These are phyloP conservation scores for Clarireedia hainanense DNA, from an alignment of 2,329 filamentous ascomycete species.

Conservation along the genomic window DNA sequence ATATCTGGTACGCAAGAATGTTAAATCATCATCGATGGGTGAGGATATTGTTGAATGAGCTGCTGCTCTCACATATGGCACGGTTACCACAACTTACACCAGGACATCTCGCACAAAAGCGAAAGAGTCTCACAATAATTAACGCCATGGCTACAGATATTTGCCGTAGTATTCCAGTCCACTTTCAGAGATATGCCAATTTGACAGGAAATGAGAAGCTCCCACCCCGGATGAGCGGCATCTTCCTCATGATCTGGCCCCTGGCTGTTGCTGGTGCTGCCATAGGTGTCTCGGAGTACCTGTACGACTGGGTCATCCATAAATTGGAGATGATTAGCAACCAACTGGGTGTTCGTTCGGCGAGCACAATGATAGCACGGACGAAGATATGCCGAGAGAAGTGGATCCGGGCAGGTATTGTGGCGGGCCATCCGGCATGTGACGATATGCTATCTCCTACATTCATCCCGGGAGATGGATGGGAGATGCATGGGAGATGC, in stretches of 20 bases:
- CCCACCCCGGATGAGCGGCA: slow-evolving; percentile 12
- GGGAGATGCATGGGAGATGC: slow-evolving; percentile 1
- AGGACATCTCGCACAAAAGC: slow-evolving; percentile 11
- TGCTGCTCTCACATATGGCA: slow-evolving; percentile 14
- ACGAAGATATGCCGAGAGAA: slow-evolving; percentile 10
- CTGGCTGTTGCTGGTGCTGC: slow-evolving; percentile 18
- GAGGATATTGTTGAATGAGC: slow-evolving; percentile 21
- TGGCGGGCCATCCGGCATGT: neutral
- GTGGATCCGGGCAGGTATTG: slow-evolving; percentile 6
- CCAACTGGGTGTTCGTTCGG: slow-evolving; percentile 17
- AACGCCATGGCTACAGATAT: slow-evolving; percentile 18
- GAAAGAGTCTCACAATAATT: slow-evolving; percentile 13
- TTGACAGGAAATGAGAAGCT: neutral
- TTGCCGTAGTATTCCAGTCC: slow-evolving; percentile 16
- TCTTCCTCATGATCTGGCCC: slow-evolving; percentile 19
- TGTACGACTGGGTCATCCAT: slow-evolving; percentile 16
- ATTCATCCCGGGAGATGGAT: neutral
- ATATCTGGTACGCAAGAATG: slow-evolving; percentile 21
- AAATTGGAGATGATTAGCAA: slow-evolving; percentile 19
- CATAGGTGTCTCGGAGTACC: slow-evolving; percentile 16
- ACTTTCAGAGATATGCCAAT: slow-evolving; percentile 8
- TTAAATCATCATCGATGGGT: slow-evolving; percentile 21
- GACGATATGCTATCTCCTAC: neutral
- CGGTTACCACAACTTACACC: slow-evolving; percentile 7
- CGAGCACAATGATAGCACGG: slow-evolving; percentile 10